Evolutionary conservation across 345 rosid genomes (phyloP).

Genomic region (Acer campestre): DNA sequence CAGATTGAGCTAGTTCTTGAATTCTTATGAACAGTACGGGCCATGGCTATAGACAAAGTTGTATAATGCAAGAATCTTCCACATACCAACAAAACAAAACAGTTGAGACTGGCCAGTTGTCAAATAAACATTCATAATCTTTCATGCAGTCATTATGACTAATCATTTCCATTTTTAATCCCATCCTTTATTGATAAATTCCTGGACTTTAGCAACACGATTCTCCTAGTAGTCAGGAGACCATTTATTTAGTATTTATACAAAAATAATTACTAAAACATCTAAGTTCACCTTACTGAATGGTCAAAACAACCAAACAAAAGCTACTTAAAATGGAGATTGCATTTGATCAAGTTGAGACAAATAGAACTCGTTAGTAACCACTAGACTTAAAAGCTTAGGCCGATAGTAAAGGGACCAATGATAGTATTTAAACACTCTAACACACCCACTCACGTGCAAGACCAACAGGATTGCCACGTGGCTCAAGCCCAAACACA

Average conservation of each 20-base stretch:
- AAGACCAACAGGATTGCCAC: too few relatives aligned
- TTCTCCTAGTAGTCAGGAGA: not conserved
- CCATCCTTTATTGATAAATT: not conserved
- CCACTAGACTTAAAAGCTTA: too few relatives aligned
- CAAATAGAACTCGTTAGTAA: not conserved
- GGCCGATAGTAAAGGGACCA: too few relatives aligned
- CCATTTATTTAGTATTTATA: not conserved
- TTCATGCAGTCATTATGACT: constrained; percentile 8
- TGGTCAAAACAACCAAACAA: constrained; percentile 15
- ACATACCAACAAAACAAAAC: constrained; percentile 14
- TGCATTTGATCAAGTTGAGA: not conserved
- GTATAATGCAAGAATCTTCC: constrained; percentile 9
- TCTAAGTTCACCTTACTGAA: not conserved
- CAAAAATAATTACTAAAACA: constrained; percentile 9
- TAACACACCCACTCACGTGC: too few relatives aligned
- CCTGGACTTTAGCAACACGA: not conserved
- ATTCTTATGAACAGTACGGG: not conserved
- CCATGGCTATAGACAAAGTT: not conserved
- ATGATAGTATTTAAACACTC: too few relatives aligned
- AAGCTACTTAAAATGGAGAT: not conserved
- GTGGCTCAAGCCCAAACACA: too few relatives aligned
- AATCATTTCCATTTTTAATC: not conserved
- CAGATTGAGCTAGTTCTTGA: not conserved
- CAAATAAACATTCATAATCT: not conserved
- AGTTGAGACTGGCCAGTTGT: not conserved